Evolutionary conservation across 2,329 filamentous ascomycete species (phyloP).

Genomic region (Aspergillus quadrilineatus): DNA sequence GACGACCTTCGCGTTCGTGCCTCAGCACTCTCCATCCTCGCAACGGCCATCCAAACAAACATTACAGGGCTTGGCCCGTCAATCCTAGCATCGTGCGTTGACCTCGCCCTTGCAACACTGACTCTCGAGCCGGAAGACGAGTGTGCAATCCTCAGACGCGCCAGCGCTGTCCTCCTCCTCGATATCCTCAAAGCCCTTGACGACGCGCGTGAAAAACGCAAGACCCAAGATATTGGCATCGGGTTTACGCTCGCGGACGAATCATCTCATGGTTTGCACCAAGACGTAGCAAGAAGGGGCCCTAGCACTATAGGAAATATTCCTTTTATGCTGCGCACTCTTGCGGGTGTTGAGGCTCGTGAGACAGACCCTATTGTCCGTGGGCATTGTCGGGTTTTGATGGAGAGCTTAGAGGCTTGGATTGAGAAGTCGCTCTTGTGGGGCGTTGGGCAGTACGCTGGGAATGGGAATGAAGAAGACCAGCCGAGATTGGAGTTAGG

Average conservation of each 20-base stretch:
- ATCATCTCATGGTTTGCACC: not conserved
- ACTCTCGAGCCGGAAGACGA: slow-evolving; percentile 37
- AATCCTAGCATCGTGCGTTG: slow-evolving; percentile 38
- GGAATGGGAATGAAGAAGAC: slow-evolving; percentile 11
- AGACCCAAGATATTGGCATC: slow-evolving; percentile 36
- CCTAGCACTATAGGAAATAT: slow-evolving; percentile 39
- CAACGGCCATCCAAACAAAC: slow-evolving; percentile 42
- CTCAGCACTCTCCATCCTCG: slow-evolving; percentile 46
- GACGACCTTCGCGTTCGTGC: slow-evolving; percentile 45
- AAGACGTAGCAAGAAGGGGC: slow-evolving; percentile 7
- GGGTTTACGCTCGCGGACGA: slow-evolving; percentile 39
- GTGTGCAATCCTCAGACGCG: slow-evolving; percentile 44
- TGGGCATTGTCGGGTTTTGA: slow-evolving; percentile 40
- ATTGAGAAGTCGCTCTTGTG: slow-evolving; percentile 43
- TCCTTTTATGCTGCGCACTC: slow-evolving; percentile 37
- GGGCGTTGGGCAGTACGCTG: slow-evolving; percentile 32
- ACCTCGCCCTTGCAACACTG: slow-evolving; percentile 41
- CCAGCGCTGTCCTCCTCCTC: slow-evolving; percentile 41
- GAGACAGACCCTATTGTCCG: slow-evolving; percentile 42
- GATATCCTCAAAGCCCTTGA: slow-evolving; percentile 44
- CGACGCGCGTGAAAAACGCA: slow-evolving; percentile 30
- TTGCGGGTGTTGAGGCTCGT: slow-evolving; percentile 38
- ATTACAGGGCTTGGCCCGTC: slow-evolving; percentile 38
- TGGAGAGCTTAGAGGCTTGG: slow-evolving; percentile 46
- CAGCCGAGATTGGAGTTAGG: slow-evolving; percentile 35